These are phyloP conservation scores for Eremochloa ophiuroides DNA, from an alignment of 176 grass and related monocot species.

Conservation along the genomic window DNA sequence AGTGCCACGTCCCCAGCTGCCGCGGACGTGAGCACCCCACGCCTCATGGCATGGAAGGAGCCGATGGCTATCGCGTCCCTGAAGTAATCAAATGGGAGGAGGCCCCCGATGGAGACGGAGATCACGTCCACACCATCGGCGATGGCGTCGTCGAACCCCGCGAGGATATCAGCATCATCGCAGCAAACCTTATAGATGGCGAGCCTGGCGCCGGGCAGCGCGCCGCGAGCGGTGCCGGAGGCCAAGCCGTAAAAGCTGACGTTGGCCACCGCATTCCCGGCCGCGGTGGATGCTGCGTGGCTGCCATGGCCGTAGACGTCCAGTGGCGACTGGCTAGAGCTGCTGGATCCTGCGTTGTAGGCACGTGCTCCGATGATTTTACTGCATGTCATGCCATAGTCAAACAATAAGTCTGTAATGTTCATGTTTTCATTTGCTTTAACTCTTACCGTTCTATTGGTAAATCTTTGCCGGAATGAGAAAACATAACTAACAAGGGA, in stretches of 20 bases:
- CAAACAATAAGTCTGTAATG: too few relatives aligned
- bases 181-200: constrained; percentile 29
- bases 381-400: not conserved
- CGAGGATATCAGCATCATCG: fast-evolving
- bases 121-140: not conserved
- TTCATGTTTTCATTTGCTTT: too few relatives aligned
- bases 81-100: too few relatives aligned
- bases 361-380: not conserved
- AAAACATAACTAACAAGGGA: too few relatives aligned
- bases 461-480: too few relatives aligned
- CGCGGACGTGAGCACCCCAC: not conserved
- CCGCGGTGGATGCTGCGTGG: not conserved
- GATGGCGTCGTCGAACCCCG: not conserved
- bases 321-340: not conserved
- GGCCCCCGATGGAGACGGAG: not conserved
- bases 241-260: not conserved
- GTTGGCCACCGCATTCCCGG: not conserved
- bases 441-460: not conserved
- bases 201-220: not conserved
- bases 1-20: not conserved
- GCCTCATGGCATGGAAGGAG: not conserved
- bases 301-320: not conserved
- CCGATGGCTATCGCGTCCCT: not conserved
- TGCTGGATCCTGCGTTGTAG: not conserved
- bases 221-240: not conserved